Conservation (phyloP, 2,329 filamentous ascomycete species). For the Aspergillus flavus region DNA sequence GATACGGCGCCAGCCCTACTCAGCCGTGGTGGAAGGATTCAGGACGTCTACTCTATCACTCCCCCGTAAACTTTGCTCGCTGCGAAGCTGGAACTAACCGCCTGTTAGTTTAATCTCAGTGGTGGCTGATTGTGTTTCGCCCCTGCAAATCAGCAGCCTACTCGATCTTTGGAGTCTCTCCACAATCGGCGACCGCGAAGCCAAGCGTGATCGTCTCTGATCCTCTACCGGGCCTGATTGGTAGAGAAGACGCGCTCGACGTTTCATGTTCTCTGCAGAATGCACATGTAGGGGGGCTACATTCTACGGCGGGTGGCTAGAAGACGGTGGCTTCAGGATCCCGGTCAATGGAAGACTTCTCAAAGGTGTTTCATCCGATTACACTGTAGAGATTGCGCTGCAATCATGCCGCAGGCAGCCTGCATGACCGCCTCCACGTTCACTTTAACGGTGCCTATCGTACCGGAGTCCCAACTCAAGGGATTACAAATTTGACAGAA, state of each 20-base stretch:
- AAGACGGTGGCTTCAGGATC: slow-evolving; percentile 9
- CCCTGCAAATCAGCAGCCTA: not conserved
- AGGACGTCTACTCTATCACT: not conserved
- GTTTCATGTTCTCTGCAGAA: slow-evolving; percentile 18
- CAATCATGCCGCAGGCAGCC: not conserved
- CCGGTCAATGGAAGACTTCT: not conserved
- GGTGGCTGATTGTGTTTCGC: not conserved
- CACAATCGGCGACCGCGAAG: not conserved
- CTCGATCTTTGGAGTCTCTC: not conserved
- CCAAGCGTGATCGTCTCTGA: slow-evolving; percentile 7
- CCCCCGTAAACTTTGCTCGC: not conserved
- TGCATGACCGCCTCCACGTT: not conserved
- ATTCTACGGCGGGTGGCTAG: not conserved
- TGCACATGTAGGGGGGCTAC: not conserved
- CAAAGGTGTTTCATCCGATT: not conserved
- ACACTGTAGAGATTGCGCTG: not conserved
- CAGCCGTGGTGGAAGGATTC: not conserved
- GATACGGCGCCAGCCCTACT: not conserved
- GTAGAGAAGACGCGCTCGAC: slow-evolving; percentile 18
- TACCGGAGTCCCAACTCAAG: not conserved
- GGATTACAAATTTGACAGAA: not conserved
- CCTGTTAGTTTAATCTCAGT: not conserved
- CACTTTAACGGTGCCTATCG: no score
- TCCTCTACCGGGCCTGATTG: slow-evolving; percentile 10
- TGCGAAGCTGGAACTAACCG: not conserved